These are phyloP conservation scores for Atkinsonella texensis DNA, from an alignment of 2,329 filamentous ascomycete genomes.

Conservation along the genomic window DNA sequence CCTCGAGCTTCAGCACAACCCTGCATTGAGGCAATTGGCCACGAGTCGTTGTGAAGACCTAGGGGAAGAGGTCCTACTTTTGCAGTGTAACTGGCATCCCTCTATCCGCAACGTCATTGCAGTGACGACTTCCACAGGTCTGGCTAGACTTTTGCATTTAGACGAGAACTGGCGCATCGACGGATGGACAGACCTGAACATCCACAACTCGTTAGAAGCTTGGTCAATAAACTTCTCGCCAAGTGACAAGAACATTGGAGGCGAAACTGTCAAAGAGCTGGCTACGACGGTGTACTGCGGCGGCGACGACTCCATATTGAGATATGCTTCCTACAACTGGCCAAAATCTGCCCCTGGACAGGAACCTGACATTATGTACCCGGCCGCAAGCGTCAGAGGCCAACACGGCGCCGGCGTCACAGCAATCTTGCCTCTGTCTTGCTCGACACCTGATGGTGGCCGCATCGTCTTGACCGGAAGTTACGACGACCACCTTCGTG, in stretches of 20 bases:
- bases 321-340: conserved; percentile 29
- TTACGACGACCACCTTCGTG: conserved; percentile 75
- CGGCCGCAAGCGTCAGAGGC: conserved; percentile 26
- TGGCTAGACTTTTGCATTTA: conserved; percentile 44
- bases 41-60: conserved; percentile 36
- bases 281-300: conserved; percentile 48
- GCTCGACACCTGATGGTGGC: conserved; percentile 27
- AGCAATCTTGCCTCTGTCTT: conserved; percentile 60
- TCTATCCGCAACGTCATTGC: conserved; percentile 42
- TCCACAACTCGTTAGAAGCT: conserved; percentile 50
- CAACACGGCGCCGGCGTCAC: conserved; percentile 74
- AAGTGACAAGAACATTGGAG: conserved; percentile 3
- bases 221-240: conserved; percentile 57
- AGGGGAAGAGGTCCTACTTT: conserved; percentile 48
- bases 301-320: conserved; percentile 60
- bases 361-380: conserved; percentile 4
- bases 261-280: conserved; percentile 12
- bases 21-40: conserved; percentile 26
- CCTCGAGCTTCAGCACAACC: conserved; percentile 28
- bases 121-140: conserved; percentile 58
- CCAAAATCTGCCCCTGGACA: conserved; percentile 9
- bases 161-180: conserved; percentile 28
- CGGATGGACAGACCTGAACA: conserved; percentile 24
- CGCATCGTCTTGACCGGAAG: conserved; percentile 69
- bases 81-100: conserved; percentile 66